Evolutionary conservation across 441 rosid species (phyloP).

Genomic region (Metrosideros polymorpha): DNA sequence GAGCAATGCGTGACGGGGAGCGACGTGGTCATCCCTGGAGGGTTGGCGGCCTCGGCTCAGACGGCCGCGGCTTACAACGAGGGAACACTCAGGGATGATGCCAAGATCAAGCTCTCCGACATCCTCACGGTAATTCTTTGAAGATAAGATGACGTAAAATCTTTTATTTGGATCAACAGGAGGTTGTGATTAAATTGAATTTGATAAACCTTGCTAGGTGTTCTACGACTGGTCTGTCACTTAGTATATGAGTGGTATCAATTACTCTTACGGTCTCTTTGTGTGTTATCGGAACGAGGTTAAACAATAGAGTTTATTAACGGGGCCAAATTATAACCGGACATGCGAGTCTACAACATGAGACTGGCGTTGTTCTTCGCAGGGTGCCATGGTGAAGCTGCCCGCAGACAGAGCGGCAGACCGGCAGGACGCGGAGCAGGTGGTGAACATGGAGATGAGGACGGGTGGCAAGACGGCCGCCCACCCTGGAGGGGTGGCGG

Average conservation of each 20-base stretch:
- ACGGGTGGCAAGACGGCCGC: background rate
- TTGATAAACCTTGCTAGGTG: no score
- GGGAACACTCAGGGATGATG: background rate
- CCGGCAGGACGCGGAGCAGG: background rate
- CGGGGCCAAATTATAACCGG: background rate
- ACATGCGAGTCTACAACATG: background rate
- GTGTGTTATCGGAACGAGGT: background rate
- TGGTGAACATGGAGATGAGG: background rate
- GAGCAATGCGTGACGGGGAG: background rate
- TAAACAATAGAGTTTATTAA: background rate
- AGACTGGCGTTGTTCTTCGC: background rate
- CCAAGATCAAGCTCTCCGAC: background rate
- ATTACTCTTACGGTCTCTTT: background rate
- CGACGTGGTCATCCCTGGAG: background rate
- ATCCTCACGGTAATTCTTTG: background rate
- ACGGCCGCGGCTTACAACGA: background rate
- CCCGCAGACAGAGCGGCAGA: background rate
- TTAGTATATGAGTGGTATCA: no score
- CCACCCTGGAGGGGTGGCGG: background rate
- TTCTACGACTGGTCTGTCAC: no score
- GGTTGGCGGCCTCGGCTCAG: background rate
- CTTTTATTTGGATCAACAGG: no score
- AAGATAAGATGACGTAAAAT: rapidly evolving
- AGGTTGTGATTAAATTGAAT: no score
- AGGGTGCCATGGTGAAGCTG: background rate